Base-by-base conservation (phyloP, 306 rosid species). In the Morella rubra region DNA sequence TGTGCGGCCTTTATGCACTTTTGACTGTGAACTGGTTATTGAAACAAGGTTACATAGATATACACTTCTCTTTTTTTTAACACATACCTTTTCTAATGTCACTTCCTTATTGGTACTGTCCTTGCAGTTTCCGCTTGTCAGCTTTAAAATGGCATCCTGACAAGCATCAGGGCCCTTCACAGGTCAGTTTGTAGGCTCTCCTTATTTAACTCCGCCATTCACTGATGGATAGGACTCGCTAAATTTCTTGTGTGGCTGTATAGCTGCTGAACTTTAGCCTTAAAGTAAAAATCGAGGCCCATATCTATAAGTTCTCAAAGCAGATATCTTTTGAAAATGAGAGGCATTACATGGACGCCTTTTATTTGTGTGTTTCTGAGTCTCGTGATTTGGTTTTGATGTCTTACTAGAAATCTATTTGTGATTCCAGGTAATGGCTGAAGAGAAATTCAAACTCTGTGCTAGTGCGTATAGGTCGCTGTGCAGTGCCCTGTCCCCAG, bases 121-220 rank as follows among this genome's bases (percentile, higher is more conserved):
- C 41, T 56, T 62, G 86, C 85, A 94, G 98, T 73, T 94, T 90
- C 69, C 96, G 90, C 19, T 77, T 85, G 76, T 89, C 97, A 0
- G 97, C 98, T 73, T 83, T 92, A n/a, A 94, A 92, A 84, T 94
- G 97, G 98, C 96, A 92, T 87, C 98, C 96, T 71, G 98, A 94
- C 79, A 90, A 85, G 83, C 97, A 94, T 83, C 92, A 87, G 74
- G 95, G 91, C 85, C 73, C 93, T 77, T 90, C 95, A 27, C 91
- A 91, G 96, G 98, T 91, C 80, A 66, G 90, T 79, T 78, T 84
- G 67, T 67, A 60, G 42, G 46, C 42, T 68, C 15, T 47, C 52
- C 10, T 47, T 47, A 47, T 47, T 47, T 46, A 0, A 2, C 13
- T 47, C 52, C 15, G 13, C 52, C 52, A 46, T 6, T 8, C 11